These are phyloP conservation scores for Austropuccinia psidii DNA, from an alignment of 1,284 basidiomycete species.

Conservation along the genomic window DNA sequence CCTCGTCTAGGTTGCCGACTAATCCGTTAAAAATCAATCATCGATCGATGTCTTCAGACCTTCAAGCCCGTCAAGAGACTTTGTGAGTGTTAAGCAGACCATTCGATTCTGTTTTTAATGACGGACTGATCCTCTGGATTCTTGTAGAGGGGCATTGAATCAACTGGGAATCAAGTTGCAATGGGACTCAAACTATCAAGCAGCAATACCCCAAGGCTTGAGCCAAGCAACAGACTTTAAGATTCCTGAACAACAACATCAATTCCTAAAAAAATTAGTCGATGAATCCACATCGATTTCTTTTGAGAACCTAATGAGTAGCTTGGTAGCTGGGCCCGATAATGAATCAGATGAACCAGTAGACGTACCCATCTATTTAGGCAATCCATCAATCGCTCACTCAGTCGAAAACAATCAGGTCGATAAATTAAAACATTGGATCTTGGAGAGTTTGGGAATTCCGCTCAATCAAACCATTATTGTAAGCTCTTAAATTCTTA, in stretches of 20 bases:
- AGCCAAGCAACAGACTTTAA: not conserved
- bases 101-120: too few relatives aligned
- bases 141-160: not conserved
- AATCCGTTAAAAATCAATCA: too few relatives aligned
- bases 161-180: not conserved
- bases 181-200: not conserved
- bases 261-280: not conserved
- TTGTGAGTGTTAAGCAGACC: too few relatives aligned
- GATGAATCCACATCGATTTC: not conserved
- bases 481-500: too few relatives aligned
- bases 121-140: too few relatives aligned
- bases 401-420: too few relatives aligned
- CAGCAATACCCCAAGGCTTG: not conserved
- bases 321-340: slow-evolving; percentile 6
- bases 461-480: too few relatives aligned
- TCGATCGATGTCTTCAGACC: too few relatives aligned
- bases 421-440: too few relatives aligned
- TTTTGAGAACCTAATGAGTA: not conserved
- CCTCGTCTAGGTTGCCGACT: too few relatives aligned
- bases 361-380: slow-evolving; percentile 5
- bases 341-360: slow-evolving; percentile 18
- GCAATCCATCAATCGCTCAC: not conserved
- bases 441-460: too few relatives aligned
- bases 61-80: too few relatives aligned
- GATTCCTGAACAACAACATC: not conserved